Percentiles rank a stretch among this genome's conserved stretches.
Evolutionary conservation across 768 basidiomycete species (phyloP).

Genomic region (Fomitopsis serialis): DNA sequence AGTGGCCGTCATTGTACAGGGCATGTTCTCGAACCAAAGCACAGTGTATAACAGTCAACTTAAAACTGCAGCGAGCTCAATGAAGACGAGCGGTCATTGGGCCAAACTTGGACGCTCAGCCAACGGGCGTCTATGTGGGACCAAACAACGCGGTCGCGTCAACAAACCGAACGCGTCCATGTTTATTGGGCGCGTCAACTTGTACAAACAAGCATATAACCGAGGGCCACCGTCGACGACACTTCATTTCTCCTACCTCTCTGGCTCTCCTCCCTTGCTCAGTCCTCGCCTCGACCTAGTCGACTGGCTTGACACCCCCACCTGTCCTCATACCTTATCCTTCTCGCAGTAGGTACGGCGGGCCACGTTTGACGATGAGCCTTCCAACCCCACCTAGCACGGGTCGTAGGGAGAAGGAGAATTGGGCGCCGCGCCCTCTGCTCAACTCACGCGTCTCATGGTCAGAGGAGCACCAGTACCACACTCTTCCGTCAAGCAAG

Average conservation of each 20-base stretch:
- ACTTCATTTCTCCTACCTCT: background rate
- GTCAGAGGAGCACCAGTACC: constrained; percentile 14
- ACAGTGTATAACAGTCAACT: no score
- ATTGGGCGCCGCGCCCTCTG: constrained; percentile 11
- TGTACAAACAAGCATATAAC: constrained; percentile 4
- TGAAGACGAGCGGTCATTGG: no score
- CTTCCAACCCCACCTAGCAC: constrained; percentile 19
- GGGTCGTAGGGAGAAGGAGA: constrained; percentile 19
- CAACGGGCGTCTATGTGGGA: background rate
- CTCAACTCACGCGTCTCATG: constrained; percentile 11
- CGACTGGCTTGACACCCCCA: background rate
- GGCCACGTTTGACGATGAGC: constrained; percentile 10
- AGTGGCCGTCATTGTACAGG: no score
- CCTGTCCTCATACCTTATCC: background rate
- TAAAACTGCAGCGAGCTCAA: no score
- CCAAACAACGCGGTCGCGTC: constrained; percentile 3
- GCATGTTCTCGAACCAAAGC: no score
- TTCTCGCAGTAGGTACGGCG: no score
- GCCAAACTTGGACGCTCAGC: no score
- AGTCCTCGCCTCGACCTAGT: no score
- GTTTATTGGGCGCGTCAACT: constrained; percentile 15
- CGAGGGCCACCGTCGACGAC: background rate
- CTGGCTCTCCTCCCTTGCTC: background rate
- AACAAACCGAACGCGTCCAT: constrained; percentile 1
- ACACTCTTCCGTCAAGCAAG: constrained; percentile 9